Base-by-base conservation (phyloP, 306 rosid genomes). In the Quercus suber region DNA sequence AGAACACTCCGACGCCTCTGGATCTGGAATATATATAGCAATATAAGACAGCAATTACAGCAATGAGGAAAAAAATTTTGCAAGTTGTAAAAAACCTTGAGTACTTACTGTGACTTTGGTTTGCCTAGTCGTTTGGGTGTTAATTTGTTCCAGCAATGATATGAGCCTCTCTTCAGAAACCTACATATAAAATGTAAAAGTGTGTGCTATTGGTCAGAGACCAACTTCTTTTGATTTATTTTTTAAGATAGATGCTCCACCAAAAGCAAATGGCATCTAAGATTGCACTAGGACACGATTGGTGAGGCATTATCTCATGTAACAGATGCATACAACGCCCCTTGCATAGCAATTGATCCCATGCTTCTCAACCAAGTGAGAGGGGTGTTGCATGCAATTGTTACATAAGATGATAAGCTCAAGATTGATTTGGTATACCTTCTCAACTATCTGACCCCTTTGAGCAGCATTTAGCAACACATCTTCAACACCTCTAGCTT, bases 401-500 rank as follows among this genome's bases (percentile, higher is more conserved):
- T 41, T 41, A 8, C 45, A 41, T 41, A 41, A 41, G 3, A 41
- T 7, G 45, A 41, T 41, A 41, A 41, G 12, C 11, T 11, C 23
- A 72, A 59, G 63, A 84, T 76, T 69, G 20, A 43, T 56, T 71
- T 57, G 76, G 55, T 49, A 53, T 79, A 91, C 99, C 96, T 96
- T 96, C 72, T 90, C 98, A 71, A 84, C 76, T 77, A 96, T 90
- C 82, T 96, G 98, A 79, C 99, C 99, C 93, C 82, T 87, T 85
- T 91, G 99, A 77, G 98, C 96, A 78, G 97, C 91, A 88, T 97
- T 93, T 78, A 96, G 78, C 78, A 96, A 67, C 75, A 96, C 94
- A 93, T 96, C 99, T 87, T 96, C 99, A 41, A 96, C 99, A 37
- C 98, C 91, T 87, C 96, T 91, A 57, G 99, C 97, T 83, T 91